These are phyloP conservation scores for Neurospora sp. DNA, from an alignment of 495 filamentous ascomycete species.

Conservation along the genomic window DNA sequence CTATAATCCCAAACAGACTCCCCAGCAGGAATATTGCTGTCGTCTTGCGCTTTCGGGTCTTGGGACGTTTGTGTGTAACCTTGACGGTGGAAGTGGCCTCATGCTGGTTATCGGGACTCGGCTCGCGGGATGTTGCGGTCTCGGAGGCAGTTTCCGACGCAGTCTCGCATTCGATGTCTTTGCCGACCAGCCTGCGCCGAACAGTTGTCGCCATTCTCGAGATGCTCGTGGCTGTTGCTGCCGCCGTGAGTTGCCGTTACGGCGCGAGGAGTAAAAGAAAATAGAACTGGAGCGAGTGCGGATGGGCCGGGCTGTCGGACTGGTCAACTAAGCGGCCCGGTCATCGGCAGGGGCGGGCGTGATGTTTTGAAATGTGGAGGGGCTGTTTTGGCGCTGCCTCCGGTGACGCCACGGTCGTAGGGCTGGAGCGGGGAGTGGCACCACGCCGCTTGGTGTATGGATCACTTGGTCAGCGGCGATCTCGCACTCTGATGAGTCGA, in stretches of 20 bases:
- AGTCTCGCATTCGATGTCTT: background rate
- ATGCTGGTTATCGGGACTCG: conserved; percentile 35
- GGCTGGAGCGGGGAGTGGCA: background rate
- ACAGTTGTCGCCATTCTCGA: conserved; percentile 34
- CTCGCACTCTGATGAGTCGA: background rate
- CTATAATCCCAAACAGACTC: conserved; percentile 69
- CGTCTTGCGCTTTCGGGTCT: conserved; percentile 57
- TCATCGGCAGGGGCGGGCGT: background rate
- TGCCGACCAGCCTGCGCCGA: conserved; percentile 35
- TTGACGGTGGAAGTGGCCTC: conserved; percentile 25
- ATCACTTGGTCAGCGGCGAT: background rate
- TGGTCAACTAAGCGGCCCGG: background rate
- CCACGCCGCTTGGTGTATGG: background rate
- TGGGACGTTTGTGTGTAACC: conserved; percentile 32
- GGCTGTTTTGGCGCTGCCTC: background rate
- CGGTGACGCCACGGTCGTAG: background rate
- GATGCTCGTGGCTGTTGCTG: background rate
- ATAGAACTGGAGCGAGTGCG: background rate
- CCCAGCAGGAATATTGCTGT: conserved; percentile 75
- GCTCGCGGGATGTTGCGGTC: conserved; percentile 26
- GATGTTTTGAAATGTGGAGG: background rate
- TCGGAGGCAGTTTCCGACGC: conserved; percentile 24
- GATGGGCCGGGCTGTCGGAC: background rate
- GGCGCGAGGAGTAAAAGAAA: background rate
- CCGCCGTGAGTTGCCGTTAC: background rate